These are phyloP conservation scores for Zopfochytrium polystomum DNA, from an alignment of 371 early-diverging fungal species.

Conservation along the genomic window DNA sequence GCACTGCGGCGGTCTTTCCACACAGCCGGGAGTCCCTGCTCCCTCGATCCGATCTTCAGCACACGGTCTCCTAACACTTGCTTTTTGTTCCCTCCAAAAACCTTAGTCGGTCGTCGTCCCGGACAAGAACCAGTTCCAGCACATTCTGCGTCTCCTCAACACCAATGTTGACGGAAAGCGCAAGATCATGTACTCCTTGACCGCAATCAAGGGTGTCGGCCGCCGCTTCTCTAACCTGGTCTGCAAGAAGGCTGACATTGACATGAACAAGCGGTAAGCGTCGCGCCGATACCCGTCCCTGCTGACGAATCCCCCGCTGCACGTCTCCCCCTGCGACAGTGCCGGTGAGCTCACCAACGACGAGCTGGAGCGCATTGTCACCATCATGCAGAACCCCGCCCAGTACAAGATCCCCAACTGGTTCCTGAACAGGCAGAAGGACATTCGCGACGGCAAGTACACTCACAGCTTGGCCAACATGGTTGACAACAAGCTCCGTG, in stretches of 20 bases:
- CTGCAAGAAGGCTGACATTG: conserved; percentile 98
- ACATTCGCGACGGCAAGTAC: conserved; percentile 90
- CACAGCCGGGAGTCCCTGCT: no score
- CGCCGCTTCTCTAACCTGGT: conserved; percentile 96
- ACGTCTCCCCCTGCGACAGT: conserved; percentile 41
- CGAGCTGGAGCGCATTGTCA: conserved; percentile 52
- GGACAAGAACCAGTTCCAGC: conserved; percentile 90
- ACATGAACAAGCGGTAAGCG: conserved; percentile 82
- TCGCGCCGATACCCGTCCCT: not conserved
- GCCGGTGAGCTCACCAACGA: conserved; percentile 97
- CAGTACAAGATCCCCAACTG: conserved; percentile 94
- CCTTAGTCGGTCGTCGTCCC: conserved; percentile 84
- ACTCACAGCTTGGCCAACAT: conserved; percentile 92
- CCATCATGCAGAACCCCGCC: conserved; percentile 51
- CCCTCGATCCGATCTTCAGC: no score
- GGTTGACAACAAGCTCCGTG: conserved; percentile 94
- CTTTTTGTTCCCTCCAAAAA: no score
- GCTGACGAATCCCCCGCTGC: not conserved
- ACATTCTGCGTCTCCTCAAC: conserved; percentile 99
- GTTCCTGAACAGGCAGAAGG: conserved; percentile 98
- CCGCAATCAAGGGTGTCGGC: conserved; percentile 98
- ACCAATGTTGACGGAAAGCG: conserved; percentile 99
- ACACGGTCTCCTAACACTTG: no score
- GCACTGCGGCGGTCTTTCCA: no score
- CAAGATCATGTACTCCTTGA: conserved; percentile 95